Evolutionary conservation across 2,329 filamentous ascomycete species (phyloP).

Genomic region (Trichophyton equinum): DNA sequence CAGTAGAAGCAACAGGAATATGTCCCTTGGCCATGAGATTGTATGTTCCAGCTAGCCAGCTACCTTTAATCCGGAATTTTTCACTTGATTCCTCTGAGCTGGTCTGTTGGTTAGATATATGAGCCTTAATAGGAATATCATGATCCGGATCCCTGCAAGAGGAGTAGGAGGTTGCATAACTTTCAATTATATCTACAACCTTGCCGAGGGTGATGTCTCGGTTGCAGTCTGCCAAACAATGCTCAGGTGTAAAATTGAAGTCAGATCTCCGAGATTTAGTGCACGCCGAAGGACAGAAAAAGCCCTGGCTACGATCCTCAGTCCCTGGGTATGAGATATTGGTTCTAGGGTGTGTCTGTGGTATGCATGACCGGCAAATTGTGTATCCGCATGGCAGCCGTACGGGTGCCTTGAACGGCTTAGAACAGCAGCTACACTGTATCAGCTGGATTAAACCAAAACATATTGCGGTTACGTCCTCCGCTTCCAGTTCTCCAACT

Average conservation of each 20-base stretch:
- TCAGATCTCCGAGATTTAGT: background rate
- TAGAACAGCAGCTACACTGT: conserved; percentile 64
- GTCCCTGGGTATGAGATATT: conserved; percentile 68
- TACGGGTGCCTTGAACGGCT: conserved; percentile 53
- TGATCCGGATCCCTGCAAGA: background rate
- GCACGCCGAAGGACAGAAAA: conserved; percentile 54
- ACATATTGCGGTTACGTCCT: background rate
- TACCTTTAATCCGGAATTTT: background rate
- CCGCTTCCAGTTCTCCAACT: background rate
- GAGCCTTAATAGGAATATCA: background rate
- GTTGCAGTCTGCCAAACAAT: conserved; percentile 64
- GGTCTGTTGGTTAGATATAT: background rate
- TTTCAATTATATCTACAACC: conserved; percentile 48
- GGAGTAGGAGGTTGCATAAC: conserved; percentile 15
- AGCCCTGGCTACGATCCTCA: conserved; percentile 53
- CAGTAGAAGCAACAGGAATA: conserved; percentile 40
- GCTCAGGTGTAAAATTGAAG: conserved; percentile 40
- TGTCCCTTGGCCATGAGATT: conserved; percentile 50
- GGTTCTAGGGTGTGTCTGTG: conserved; percentile 48
- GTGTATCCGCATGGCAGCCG: conserved; percentile 72
- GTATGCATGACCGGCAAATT: conserved; percentile 64
- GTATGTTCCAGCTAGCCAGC: conserved; percentile 4
- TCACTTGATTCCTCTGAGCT: background rate
- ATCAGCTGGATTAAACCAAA: conserved; percentile 57
- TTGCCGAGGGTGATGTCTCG: conserved; percentile 66